phyloP scores from a whole-genome alignment of 495 filamentous ascomycete genomes.

The Aspergillus steynii region DNA sequence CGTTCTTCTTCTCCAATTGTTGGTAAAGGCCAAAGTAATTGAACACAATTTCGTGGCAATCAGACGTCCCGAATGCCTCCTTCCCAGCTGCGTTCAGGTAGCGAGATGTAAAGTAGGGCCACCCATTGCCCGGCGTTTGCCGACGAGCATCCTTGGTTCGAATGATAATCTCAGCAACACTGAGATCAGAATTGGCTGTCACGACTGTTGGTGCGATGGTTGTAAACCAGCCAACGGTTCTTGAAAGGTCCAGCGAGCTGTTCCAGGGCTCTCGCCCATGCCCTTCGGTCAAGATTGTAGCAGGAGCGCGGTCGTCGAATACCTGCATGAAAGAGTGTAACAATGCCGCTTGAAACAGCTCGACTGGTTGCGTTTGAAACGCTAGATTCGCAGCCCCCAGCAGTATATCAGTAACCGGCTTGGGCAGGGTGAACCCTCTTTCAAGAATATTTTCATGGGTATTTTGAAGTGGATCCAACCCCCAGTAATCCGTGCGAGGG shows the following conservation, averaged over 20 bases:
- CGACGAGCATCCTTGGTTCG: slow-evolving; percentile 23
- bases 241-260: slow-evolving; percentile 38
- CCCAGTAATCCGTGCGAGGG: background rate
- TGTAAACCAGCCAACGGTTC: slow-evolving; percentile 56
- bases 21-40: too few species aligned
- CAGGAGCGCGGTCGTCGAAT: slow-evolving; percentile 43
- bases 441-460: slow-evolving; percentile 7
- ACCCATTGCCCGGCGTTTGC: slow-evolving; percentile 10
- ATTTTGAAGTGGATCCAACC: slow-evolving; percentile 33
- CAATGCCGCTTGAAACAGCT: slow-evolving; percentile 43
- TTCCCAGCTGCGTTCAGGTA: too few species aligned
- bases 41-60: too few species aligned
- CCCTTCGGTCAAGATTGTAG: slow-evolving; percentile 47
- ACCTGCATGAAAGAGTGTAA: slow-evolving; percentile 35
- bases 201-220: slow-evolving; percentile 28
- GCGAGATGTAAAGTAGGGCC: too few species aligned
- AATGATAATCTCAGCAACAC: background rate
- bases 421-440: slow-evolving; percentile 24
- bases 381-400: slow-evolving; percentile 29
- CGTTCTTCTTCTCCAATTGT: too few species aligned
- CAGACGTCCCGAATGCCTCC: too few species aligned
- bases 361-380: slow-evolving; percentile 38
- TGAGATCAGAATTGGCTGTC: background rate
- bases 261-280: slow-evolving; percentile 49
- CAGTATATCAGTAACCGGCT: slow-evolving; percentile 11